These are phyloP conservation scores for Phytopythium ostracodes DNA, from an alignment of 352 stramenopile species.

Conservation along the genomic window DNA sequence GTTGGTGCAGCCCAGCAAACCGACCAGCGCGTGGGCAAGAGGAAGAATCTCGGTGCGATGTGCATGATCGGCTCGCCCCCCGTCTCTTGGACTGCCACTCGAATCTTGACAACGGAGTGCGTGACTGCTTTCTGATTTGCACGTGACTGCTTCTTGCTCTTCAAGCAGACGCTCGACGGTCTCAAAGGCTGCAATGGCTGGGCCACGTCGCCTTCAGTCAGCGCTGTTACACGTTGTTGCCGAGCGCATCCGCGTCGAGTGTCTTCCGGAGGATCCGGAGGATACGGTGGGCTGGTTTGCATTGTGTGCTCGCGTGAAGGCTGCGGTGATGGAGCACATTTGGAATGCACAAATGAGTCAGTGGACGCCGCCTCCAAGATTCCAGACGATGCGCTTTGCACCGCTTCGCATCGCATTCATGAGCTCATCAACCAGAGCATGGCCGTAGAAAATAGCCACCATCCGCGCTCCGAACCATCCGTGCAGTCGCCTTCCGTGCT, in stretches of 20 bases:
- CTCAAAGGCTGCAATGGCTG: not conserved
- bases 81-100: not conserved
- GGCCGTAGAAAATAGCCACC: not conserved
- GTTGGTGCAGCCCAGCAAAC: not conserved
- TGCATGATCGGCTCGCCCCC: conserved; percentile 1
- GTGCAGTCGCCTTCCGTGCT: not conserved
- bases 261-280: too few species aligned
- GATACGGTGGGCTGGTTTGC: not conserved
- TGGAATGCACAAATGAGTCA: not conserved
- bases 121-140: not conserved
- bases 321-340: too few species aligned
- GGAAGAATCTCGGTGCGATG: not conserved
- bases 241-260: too few species aligned
- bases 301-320: not conserved
- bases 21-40: not conserved
- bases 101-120: not conserved
- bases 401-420: not conserved
- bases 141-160: not conserved
- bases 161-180: not conserved
- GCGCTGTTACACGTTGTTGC: too few species aligned
- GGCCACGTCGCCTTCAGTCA: too few species aligned
- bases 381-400: not conserved
- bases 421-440: not conserved
- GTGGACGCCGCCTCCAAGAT: not conserved
- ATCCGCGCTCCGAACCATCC: not conserved